These are phyloP conservation scores for Cylindrotheca closterium DNA, from an alignment of 108 stramenopile species.

Conservation along the genomic window DNA sequence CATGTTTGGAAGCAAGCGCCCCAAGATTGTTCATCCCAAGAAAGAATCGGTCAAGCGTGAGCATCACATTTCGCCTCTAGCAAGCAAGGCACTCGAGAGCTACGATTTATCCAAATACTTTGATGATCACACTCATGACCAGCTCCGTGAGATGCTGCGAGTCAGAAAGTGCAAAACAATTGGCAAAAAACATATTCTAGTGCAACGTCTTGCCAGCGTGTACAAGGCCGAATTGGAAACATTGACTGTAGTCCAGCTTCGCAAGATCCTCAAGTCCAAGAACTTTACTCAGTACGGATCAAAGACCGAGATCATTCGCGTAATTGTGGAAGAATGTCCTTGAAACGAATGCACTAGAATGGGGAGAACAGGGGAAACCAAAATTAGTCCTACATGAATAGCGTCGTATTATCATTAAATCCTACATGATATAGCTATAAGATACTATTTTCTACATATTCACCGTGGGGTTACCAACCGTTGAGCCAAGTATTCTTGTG, in stretches of 20 bases:
- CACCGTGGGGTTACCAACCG: too few relatives aligned
- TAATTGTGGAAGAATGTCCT: conserved; percentile 9
- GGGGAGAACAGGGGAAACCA: neutral
- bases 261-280: conserved; percentile 9
- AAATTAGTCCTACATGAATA: too few relatives aligned
- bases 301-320: conserved; percentile 9
- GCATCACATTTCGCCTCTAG: too few relatives aligned
- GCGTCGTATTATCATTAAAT: too few relatives aligned
- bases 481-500: neutral
- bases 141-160: conserved; percentile 8
- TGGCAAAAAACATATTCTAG: conserved; percentile 3
- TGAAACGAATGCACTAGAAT: neutral
- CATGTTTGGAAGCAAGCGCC: too few relatives aligned
- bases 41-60: too few relatives aligned
- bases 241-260: conserved; percentile 19
- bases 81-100: too few relatives aligned
- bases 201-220: conserved; percentile 6
- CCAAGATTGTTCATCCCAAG: too few relatives aligned
- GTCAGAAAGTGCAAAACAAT: conserved; percentile 1
- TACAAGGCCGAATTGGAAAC: conserved; percentile 8
- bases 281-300: conserved; percentile 8
- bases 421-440: too few relatives aligned
- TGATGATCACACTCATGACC: neutral
- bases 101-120: conserved; percentile 12
- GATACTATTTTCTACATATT: too few relatives aligned